phyloP scores from a whole-genome alignment of 2,329 filamentous ascomycete species.

The Periconia sp. region DNA sequence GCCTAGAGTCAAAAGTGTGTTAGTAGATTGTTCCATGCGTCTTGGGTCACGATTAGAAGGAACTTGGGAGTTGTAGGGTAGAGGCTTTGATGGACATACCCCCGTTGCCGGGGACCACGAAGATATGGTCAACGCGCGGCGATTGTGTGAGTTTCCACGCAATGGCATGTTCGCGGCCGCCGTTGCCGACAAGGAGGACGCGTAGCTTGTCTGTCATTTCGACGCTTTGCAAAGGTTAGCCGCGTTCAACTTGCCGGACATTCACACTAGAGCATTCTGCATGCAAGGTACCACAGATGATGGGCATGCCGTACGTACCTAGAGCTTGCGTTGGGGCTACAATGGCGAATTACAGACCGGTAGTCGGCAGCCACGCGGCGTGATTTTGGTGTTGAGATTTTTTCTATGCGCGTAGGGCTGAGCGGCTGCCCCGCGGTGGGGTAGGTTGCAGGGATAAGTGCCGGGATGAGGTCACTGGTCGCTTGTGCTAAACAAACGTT shows the following conservation, averaged over 20 bases:
- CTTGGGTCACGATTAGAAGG: too few species aligned
- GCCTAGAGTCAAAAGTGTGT: slow-evolving; percentile 26
- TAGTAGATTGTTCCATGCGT: slow-evolving; percentile 39
- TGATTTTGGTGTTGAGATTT: slow-evolving; percentile 1
- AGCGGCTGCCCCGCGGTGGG: slow-evolving; percentile 6
- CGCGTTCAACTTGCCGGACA: too few species aligned
- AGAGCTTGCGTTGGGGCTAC: too few species aligned
- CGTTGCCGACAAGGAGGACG: slow-evolving; percentile 87
- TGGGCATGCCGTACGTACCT: too few species aligned
- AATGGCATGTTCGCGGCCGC: slow-evolving; percentile 91
- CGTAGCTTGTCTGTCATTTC: slow-evolving; percentile 36
- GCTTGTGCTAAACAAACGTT: neutral
- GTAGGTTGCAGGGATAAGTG: neutral
- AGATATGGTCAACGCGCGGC: slow-evolving; percentile 75
- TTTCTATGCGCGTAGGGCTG: slow-evolving; percentile 2
- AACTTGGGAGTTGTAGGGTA: too few species aligned
- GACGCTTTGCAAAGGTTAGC: too few species aligned
- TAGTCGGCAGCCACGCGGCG: neutral
- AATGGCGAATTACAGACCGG: too few species aligned
- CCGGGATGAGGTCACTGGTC: slow-evolving; percentile 3
- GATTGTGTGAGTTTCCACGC: slow-evolving; percentile 94
- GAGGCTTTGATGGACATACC: slow-evolving; percentile 70
- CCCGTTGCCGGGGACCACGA: slow-evolving; percentile 77
- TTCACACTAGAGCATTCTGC: too few species aligned
- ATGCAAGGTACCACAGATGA: too few species aligned